Evolutionary conservation across 2,329 filamentous ascomycete genomes (phyloP).

Genomic region (Cladosporium cucumerinum): DNA sequence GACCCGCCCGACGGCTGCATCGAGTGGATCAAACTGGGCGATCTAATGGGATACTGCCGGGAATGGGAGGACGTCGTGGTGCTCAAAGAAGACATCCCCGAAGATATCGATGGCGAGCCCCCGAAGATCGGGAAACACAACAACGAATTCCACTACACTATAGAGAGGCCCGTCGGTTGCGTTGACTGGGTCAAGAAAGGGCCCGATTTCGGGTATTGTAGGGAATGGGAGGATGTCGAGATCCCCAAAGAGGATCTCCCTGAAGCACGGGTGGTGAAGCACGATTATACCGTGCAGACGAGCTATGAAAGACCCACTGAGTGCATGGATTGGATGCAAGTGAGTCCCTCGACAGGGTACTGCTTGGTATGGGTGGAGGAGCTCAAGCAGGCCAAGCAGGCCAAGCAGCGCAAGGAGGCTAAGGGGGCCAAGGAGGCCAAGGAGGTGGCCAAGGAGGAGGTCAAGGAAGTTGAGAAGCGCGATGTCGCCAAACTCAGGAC

Average conservation of each 20-base stretch:
- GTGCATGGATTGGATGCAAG: neutral
- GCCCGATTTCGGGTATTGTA: neutral
- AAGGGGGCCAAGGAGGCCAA: neutral
- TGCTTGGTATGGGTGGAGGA: neutral
- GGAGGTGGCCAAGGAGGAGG: too few relatives aligned
- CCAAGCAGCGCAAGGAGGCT: neutral
- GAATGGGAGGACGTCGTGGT: neutral
- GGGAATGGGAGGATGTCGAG: neutral
- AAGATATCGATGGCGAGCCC: neutral
- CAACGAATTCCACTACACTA: neutral
- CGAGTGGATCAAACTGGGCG: neutral
- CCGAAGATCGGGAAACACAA: neutral
- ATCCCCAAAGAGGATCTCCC: neutral
- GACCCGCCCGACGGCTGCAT: neutral
- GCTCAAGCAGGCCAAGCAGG: neutral
- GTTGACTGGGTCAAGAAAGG: neutral
- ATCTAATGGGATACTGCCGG: neutral
- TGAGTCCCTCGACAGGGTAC: neutral
- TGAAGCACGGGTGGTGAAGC: neutral
- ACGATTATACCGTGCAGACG: neutral
- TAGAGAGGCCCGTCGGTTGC: neutral
- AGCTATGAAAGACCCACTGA: neutral
- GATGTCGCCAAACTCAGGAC: neutral
- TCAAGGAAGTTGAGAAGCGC: neutral
- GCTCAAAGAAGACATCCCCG: neutral